phyloP scores from a whole-genome alignment of 2,329 filamentous ascomycete genomes.

The Aspergillus fumigatiaffinis region DNA sequence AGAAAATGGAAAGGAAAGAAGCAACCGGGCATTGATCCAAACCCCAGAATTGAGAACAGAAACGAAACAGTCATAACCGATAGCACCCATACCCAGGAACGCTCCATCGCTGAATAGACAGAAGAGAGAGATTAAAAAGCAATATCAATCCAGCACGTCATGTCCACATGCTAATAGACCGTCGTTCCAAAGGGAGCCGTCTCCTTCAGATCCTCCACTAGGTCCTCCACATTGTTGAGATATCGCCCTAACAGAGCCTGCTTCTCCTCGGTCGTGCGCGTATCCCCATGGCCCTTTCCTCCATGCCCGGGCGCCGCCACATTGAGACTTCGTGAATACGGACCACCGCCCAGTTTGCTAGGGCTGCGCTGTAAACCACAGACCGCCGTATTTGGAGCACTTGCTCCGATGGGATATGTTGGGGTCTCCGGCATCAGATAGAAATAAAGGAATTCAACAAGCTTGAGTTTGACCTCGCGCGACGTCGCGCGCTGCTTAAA shows the following conservation, averaged over 20 bases:
- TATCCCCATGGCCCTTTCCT: conserved; percentile 36
- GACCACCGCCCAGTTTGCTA: conserved; percentile 61
- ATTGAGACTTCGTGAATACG: conserved; percentile 46
- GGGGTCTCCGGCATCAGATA: conserved; percentile 92
- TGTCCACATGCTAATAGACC: conserved; percentile 27
- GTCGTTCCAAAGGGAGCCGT: conserved; percentile 67
- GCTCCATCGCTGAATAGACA: conserved; percentile 19
- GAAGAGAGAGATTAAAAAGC: conserved; percentile 5
- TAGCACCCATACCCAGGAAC: conserved; percentile 15
- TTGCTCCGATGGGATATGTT: conserved; percentile 23
- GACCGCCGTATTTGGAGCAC: conserved; percentile 38
- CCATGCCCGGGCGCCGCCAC: conserved; percentile 22
- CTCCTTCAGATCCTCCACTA: conserved; percentile 78
- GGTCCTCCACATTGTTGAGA: conserved; percentile 75
- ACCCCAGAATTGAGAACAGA: conserved; percentile 7
- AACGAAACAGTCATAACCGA: conserved; percentile 15
- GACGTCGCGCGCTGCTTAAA: conserved; percentile 86
- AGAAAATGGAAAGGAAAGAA: conserved; percentile 10
- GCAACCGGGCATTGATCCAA: conserved; percentile 4
- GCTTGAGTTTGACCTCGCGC: conserved; percentile 86
- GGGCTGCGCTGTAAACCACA: conserved; percentile 61
- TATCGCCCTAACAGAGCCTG: conserved; percentile 72
- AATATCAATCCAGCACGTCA: conserved; percentile 7
- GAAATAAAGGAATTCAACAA: conserved; percentile 98
- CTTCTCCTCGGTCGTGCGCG: conserved; percentile 74